A percentile compares a stretch with the other conserved stretches of the same genome.
Evolutionary conservation across 805 yeast genomes (phyloP).

Genomic region (Blastobotrys attinorum): DNA sequence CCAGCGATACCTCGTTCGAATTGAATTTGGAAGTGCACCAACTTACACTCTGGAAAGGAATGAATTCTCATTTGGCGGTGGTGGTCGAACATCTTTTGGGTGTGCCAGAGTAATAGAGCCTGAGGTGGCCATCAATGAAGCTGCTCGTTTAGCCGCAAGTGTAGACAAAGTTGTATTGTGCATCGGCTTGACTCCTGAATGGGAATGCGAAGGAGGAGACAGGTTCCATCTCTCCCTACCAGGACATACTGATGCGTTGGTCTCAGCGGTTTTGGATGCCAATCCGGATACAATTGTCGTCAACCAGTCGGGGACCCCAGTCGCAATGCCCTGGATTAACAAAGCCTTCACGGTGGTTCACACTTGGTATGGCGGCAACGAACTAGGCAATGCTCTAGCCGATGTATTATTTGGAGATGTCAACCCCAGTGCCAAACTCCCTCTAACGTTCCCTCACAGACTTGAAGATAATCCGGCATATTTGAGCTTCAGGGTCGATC

Average conservation of each 20-base stretch:
- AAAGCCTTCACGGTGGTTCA: conserved; percentile 39
- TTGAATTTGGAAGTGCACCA: conserved; percentile 43
- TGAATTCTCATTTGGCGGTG: background rate
- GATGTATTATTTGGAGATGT: conserved; percentile 51
- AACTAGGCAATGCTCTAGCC: conserved; percentile 48
- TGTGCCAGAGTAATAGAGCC: too few species aligned
- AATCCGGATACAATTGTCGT: conserved; percentile 45
- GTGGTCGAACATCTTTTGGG: too few species aligned
- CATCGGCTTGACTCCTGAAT: conserved; percentile 44
- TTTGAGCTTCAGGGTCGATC: conserved; percentile 42
- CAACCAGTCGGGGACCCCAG: conserved; percentile 54
- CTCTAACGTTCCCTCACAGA: conserved; percentile 46
- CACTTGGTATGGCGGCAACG: conserved; percentile 51
- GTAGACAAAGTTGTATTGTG: conserved; percentile 43
- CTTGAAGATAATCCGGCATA: conserved; percentile 48
- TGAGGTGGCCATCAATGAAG: too few species aligned
- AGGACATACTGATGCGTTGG: conserved; percentile 36
- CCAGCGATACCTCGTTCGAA: conserved; percentile 36
- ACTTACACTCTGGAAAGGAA: conserved; percentile 23
- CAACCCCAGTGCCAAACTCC: conserved; percentile 51
- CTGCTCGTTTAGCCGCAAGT: conserved; percentile 28
- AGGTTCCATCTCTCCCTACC: conserved; percentile 44
- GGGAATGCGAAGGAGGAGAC: conserved; percentile 55
- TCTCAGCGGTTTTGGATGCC: conserved; percentile 36
- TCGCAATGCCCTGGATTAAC: conserved; percentile 45